Percentiles rank a stretch among this genome's conserved stretches.
Conservation (phyloP, 305 asterid genomes). For the Fraxinus baroniana region DNA sequence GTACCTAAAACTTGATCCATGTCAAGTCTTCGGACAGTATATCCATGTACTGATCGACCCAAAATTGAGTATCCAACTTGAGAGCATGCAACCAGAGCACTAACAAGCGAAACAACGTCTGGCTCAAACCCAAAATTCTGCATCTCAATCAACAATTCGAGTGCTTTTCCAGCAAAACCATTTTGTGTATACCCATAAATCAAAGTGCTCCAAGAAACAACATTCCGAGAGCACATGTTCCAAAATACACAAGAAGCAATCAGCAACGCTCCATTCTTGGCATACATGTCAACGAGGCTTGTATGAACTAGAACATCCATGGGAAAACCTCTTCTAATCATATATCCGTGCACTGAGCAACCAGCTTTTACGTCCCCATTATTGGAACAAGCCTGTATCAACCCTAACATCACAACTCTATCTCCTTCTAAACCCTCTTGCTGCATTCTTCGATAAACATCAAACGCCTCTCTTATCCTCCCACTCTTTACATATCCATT, state of each 20-base stretch:
- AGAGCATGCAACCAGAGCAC: constrained; percentile 72
- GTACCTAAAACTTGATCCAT: constrained; percentile 53
- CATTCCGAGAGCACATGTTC: constrained; percentile 42
- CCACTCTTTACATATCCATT: constrained; percentile 55
- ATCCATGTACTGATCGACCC: constrained; percentile 65
- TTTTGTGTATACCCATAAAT: constrained; percentile 67
- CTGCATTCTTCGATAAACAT: constrained; percentile 47
- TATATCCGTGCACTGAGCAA: constrained; percentile 63
- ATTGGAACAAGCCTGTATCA: constrained; percentile 60
- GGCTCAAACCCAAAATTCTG: constrained; percentile 54
- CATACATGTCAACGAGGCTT: constrained; percentile 74
- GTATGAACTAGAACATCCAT: constrained; percentile 53
- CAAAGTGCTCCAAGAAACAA: constrained; percentile 75
- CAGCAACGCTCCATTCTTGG: constrained; percentile 58
- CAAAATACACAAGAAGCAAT: constrained; percentile 51
- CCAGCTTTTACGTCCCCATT: constrained; percentile 48
- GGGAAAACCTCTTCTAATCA: constrained; percentile 42
- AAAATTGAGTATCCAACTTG: constrained; percentile 45
- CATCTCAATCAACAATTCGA: constrained; percentile 57
- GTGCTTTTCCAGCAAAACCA: constrained; percentile 49
- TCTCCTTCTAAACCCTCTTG: constrained; percentile 61
- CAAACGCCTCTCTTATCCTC: constrained; percentile 45
- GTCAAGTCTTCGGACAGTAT: constrained; percentile 41
- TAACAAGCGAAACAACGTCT: constrained; percentile 54
- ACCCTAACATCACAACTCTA: constrained; percentile 55